Evolutionary conservation across 1,139 yeast genomes (phyloP).

Genomic region (Hyphopichia burtonii): DNA sequence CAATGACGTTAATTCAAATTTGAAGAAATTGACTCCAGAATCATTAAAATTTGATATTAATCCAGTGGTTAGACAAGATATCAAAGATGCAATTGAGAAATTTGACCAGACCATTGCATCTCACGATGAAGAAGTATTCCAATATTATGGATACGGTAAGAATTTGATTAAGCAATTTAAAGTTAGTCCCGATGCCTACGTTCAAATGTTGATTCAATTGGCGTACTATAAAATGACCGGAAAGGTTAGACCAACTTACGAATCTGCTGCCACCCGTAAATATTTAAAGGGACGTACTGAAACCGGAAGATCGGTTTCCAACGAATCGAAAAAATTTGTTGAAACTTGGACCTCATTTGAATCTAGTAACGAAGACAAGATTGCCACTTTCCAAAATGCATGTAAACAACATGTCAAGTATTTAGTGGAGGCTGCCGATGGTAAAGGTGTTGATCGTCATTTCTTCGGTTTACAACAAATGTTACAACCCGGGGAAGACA

Average conservation of each 20-base stretch:
- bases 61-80: constrained; percentile 50
- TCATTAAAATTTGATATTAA: constrained; percentile 46
- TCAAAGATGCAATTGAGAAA: constrained; percentile 54
- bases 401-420: constrained; percentile 73
- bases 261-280: constrained; percentile 91
- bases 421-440: constrained; percentile 77
- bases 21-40: constrained; percentile 20
- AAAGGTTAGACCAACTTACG: constrained; percentile 85
- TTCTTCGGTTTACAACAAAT: constrained; percentile 83
- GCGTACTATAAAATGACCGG: constrained; percentile 83
- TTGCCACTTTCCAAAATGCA: constrained; percentile 71
- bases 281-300: constrained; percentile 95
- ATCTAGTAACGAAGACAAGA: constrained; percentile 56
- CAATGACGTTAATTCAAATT: constrained; percentile 25
- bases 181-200: constrained; percentile 74
- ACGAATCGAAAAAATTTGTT: constrained; percentile 71
- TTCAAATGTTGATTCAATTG: constrained; percentile 73
- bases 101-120: constrained; percentile 52
- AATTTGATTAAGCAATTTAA: constrained; percentile 65
- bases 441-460: constrained; percentile 92
- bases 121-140: constrained; percentile 66
- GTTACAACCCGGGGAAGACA: constrained; percentile 55
- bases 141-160: constrained; percentile 72
- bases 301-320: constrained; percentile 86
- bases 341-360: constrained; percentile 68